Base-by-base conservation (phyloP, 805 yeast species). In the Ogataea nakhonphanomensis region DNA sequence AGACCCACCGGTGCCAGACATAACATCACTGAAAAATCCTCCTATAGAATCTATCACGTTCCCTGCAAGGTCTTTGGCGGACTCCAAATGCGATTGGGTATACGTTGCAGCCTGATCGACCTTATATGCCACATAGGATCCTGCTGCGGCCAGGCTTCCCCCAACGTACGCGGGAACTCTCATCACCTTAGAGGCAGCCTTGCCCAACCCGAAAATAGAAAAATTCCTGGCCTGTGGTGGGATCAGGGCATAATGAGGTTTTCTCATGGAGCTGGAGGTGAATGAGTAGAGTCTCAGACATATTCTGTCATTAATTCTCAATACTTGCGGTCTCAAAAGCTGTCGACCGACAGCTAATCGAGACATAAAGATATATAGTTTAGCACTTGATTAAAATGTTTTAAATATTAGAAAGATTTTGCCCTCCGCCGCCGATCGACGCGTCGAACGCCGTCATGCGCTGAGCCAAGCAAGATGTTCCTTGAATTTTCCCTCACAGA, bases 81-180 rank as follows among this genome's bases (percentile, higher is more conserved):
- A 69, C 7, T 71, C 69, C 30, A 91, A 52, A 55, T 78, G 78
- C 45, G 84, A 95, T 39, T 71, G 71, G 0, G 96, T 78, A 52
- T 75, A 86, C 27, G 61, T 69, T 0, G 86, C 72, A 1, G 95
- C 95, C 61, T 91, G 95, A 38, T 89, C 95, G 8, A 90, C 84
- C 60, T 93, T 91, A 61, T 90, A 90, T 13, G 90, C 88, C 35
- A 91, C 81, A 58, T 89, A 93, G 2, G 95, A 83, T 0, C 96
- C 95, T 7, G 95, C 96, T 8, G 97, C 98, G 2, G 95, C 96
- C 25, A 89, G 63, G 0, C 95, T 89, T 7, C 95, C 90, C 2
- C 97, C 98, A 0, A 89, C 66, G 46, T 82, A 82, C 0, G 88
- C 91, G 0, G 97, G 96, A 2, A 83, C 60, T 47, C 74, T 76